These are phyloP conservation scores for Globisporangium abappressorium DNA, from an alignment of 352 stramenopile species.

Conservation along the genomic window DNA sequence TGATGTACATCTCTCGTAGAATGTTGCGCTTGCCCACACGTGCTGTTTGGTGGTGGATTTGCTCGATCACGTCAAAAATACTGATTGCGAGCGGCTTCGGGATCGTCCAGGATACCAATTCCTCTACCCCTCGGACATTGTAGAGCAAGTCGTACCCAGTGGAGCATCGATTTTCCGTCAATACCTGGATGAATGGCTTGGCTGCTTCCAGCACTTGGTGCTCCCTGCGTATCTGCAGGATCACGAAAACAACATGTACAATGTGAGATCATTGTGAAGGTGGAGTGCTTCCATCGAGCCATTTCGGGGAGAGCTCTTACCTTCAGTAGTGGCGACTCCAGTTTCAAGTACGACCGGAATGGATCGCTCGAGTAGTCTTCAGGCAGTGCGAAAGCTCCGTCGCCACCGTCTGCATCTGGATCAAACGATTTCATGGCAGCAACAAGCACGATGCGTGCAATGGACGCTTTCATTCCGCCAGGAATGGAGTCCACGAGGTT, in stretches of 20 bases:
- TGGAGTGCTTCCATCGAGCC: no score
- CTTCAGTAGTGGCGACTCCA: conserved; percentile 40
- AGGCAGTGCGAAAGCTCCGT: conserved; percentile 35
- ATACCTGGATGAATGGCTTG: conserved; percentile 29
- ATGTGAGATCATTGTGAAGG: no score
- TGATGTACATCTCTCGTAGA: conserved; percentile 38
- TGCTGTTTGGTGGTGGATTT: conserved; percentile 39
- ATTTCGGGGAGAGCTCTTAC: conserved; percentile 14
- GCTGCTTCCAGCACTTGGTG: conserved; percentile 44
- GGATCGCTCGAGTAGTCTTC: conserved; percentile 31
- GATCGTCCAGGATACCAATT: conserved; percentile 55
- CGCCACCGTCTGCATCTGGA: conserved; percentile 22
- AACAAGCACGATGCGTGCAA: conserved; percentile 44
- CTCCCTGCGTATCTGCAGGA: conserved; percentile 45
- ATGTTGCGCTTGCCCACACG: conserved; percentile 42
- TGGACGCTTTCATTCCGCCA: conserved; percentile 43
- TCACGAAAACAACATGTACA: background rate
- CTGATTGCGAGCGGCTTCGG: conserved; percentile 39
- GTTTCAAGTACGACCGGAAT: conserved; percentile 40
- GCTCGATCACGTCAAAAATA: conserved; percentile 56
- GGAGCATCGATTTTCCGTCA: conserved; percentile 49
- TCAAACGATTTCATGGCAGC: conserved; percentile 50
- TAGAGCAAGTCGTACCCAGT: conserved; percentile 57
- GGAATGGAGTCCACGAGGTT: conserved; percentile 58
- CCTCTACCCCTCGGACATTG: conserved; percentile 39